phyloP scores from a whole-genome alignment of 2,329 filamentous ascomycete genomes.

The Microdochium trichocladiopsis region DNA sequence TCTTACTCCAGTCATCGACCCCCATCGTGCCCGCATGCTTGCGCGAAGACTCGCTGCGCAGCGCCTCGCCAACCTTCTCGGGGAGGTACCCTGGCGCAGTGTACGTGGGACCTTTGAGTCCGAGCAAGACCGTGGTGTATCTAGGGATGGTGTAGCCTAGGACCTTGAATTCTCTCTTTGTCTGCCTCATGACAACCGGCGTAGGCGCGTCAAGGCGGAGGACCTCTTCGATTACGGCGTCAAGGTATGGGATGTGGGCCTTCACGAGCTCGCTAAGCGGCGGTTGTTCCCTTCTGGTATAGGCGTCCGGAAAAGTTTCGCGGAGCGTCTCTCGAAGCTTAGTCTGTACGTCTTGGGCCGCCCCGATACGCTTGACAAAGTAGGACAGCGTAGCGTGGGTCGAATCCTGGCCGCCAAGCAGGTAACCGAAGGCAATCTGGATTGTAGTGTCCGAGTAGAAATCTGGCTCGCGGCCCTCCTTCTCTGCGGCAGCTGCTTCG shows the following conservation, averaged over 20 bases:
- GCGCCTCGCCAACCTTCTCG: constrained; percentile 11
- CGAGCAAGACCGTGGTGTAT: constrained; percentile 23
- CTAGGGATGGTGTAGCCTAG: constrained; percentile 26
- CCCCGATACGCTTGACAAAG: constrained; percentile 2
- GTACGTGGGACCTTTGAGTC: constrained; percentile 12
- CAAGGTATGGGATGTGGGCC: constrained; percentile 7
- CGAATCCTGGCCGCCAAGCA: constrained; percentile 6
- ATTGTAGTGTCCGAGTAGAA: not conserved
- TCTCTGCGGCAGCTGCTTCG: constrained; percentile 1
- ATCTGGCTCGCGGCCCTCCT: not conserved
- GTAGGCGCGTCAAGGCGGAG: constrained; percentile 4
- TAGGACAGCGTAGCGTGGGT: constrained; percentile 4
- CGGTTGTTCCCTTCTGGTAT: constrained; percentile 2
- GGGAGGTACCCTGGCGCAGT: constrained; percentile 8
- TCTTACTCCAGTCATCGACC: not conserved
- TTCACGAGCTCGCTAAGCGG: constrained; percentile 7
- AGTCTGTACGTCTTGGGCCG: constrained; percentile 2
- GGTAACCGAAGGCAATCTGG: constrained; percentile 3
- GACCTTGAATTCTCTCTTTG: constrained; percentile 17
- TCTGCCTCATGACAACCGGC: constrained; percentile 1
- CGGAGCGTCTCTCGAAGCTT: constrained; percentile 5
- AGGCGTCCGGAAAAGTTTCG: constrained; percentile 2
- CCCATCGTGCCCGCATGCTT: not conserved
- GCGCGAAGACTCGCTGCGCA: constrained; percentile 6
- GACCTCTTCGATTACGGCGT: constrained; percentile 10